Evolutionary conservation across 2,329 filamentous ascomycete genomes (phyloP).

Genomic region (Sporothrix sp.): DNA sequence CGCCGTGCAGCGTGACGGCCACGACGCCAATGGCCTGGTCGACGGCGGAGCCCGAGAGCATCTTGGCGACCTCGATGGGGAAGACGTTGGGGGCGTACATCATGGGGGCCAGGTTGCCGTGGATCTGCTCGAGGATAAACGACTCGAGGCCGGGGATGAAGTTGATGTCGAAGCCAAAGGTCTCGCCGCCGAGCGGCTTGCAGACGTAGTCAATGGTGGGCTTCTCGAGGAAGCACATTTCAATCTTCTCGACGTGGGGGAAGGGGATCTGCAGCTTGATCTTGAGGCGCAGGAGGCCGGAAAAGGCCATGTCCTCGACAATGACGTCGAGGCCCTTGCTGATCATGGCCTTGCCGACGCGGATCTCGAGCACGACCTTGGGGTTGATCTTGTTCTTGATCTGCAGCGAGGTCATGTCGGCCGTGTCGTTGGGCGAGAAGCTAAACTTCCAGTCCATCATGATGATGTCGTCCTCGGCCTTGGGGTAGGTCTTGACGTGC

Average conservation of each 20-base stretch:
- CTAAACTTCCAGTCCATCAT: conserved; percentile 99
- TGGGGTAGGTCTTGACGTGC: conserved; percentile 96
- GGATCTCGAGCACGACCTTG: conserved; percentile 89
- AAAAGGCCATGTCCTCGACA: conserved; percentile 95
- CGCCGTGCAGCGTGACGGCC: conserved; percentile 82
- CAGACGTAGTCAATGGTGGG: conserved; percentile 94
- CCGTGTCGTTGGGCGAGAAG: conserved; percentile 90
- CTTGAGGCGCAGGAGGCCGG: conserved; percentile 91
- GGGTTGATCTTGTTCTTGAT: conserved; percentile 94
- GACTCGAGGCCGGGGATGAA: conserved; percentile 90
- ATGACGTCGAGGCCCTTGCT: conserved; percentile 97
- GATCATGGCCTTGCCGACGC: conserved; percentile 90
- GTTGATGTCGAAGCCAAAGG: conserved; percentile 96
- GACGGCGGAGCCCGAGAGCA: conserved; percentile 86
- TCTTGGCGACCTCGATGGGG: conserved; percentile 96
- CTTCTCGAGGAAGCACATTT: conserved; percentile 86
- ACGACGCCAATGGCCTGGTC: conserved; percentile 94
- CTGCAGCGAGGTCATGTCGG: conserved; percentile 83
- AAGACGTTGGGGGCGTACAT: conserved; percentile 98
- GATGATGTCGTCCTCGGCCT: conserved; percentile 87
- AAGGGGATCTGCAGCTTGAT: conserved; percentile 95
- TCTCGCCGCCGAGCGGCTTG: conserved; percentile 93
- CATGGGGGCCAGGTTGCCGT: conserved; percentile 87
- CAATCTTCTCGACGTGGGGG: conserved; percentile 87
- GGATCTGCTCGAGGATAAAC: conserved; percentile 95